These are phyloP conservation scores for Elasticomyces elasticus DNA, from an alignment of 495 filamentous ascomycete species.

Conservation along the genomic window DNA sequence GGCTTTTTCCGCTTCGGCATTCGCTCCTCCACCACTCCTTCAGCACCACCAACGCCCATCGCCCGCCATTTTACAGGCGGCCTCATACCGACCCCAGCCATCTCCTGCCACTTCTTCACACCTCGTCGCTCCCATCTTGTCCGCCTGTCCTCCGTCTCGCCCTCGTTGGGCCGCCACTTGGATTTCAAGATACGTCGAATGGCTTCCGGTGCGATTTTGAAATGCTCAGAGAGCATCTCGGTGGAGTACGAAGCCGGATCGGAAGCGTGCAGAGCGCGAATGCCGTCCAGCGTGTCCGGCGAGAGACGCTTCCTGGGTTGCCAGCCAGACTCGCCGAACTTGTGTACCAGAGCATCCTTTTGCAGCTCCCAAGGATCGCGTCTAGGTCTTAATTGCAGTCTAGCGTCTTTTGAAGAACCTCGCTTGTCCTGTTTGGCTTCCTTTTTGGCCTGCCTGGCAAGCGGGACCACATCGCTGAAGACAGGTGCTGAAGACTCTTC, in stretches of 20 bases:
- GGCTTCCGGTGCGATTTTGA: conserved; percentile 74
- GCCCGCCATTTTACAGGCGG: conserved; percentile 58
- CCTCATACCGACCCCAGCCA: conserved; percentile 59
- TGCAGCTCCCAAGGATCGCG: conserved; percentile 58
- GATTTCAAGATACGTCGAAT: conserved; percentile 77
- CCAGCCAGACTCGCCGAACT: conserved; percentile 68
- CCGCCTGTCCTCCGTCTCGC: conserved; percentile 51
- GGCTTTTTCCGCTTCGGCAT: conserved; percentile 7
- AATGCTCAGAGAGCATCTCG: conserved; percentile 60
- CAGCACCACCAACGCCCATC: conserved; percentile 49
- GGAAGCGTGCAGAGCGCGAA: conserved; percentile 64
- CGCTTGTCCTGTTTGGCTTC: background rate
- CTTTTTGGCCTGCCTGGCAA: background rate
- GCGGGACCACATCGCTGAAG: background rate
- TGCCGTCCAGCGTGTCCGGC: conserved; percentile 79
- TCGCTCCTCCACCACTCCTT: conserved; percentile 4
- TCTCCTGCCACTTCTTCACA: conserved; percentile 61
- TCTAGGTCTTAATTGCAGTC: conserved; percentile 17
- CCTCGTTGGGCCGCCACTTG: conserved; percentile 64
- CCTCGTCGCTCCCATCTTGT: conserved; percentile 71
- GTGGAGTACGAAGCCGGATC: conserved; percentile 70
- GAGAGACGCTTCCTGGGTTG: conserved; percentile 74
- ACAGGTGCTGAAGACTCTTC: background rate
- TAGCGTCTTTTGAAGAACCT: background rate
- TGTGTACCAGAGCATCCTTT: conserved; percentile 55